Base-by-base conservation (phyloP, 2,329 filamentous ascomycete genomes). In the Alternaria sp. region DNA sequence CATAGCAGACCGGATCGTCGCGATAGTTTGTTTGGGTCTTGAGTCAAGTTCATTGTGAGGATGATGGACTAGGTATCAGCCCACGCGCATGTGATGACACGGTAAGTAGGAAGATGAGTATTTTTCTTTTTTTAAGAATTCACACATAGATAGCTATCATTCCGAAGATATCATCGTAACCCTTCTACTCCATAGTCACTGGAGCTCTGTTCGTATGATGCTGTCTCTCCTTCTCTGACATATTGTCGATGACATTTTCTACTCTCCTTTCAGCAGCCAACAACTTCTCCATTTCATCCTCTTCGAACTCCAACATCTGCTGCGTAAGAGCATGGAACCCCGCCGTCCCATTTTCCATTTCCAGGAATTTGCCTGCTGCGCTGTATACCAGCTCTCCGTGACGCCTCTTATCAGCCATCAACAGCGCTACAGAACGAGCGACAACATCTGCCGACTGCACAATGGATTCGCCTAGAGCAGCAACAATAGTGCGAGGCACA, bases 381-480 rank as follows among this genome's bases (percentile, higher is more conserved):
- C 66, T 72, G 38, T 73, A 73, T 18, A 76, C 56, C 46, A 75
- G 30, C 60, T 74, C 62, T 3, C 73, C 75, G 43, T 76, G 69
- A 16, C 71, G 60, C 38, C 53, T n/a, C 22, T 43, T 43, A 25
- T 72, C 69, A 1, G 68, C 74, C 73, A 78, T 76, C n/a, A 76
- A 64, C 4, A 68, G 0, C 0, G 65, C 46, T 0, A 70, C 73
- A 0, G 69, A 72, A 0, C 69, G 73, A 7, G 70, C 75, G 0
- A 73, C 70, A 0, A 69, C 68, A 34, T 74, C 71, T 0, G 75
- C 46, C 1, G 65, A 57, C 52, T 77, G 74, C 27, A 68, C 58
- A 8, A 40, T 57, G 5, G 50, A 61, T 25, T 64, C 58, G 22
- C 70, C 72, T 1, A 75, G n/a, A 3, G 58, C 59, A 3, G 54